phyloP scores from a whole-genome alignment of 345 rosid species.

The Cardamine resedifolia region DNA sequence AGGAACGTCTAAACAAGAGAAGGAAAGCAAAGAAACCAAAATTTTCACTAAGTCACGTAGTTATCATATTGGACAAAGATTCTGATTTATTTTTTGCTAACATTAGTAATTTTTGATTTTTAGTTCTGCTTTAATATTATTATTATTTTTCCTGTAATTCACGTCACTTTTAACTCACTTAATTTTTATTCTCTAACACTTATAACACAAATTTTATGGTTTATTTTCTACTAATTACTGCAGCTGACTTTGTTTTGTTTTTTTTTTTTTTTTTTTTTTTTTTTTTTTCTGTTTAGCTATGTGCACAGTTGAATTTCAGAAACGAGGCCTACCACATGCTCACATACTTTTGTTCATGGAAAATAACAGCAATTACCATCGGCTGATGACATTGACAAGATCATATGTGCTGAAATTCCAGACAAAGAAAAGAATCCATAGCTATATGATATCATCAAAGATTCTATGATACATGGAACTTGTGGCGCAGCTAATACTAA shows the following conservation, averaged over 20 bases:
- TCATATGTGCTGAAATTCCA: background rate
- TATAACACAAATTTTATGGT: too few species aligned
- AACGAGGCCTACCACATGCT: background rate
- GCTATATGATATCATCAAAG: background rate
- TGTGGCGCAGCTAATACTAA: background rate
- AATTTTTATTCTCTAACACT: too few species aligned
- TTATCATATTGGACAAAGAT: too few species aligned
- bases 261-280: too few species aligned
- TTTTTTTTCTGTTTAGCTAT: background rate
- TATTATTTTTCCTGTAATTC: too few species aligned
- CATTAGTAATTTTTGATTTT: too few species aligned
- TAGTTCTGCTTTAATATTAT: too few species aligned
- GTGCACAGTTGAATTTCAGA: background rate
- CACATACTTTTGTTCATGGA: background rate
- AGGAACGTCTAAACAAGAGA: background rate
- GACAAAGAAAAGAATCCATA: background rate
- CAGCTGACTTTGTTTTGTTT: too few species aligned
- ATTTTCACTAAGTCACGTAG: too few species aligned
- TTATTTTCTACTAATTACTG: too few species aligned
- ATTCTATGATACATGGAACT: background rate
- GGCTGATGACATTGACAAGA: background rate
- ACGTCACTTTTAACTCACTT: too few species aligned
- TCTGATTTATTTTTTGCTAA: too few species aligned
- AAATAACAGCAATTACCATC: background rate
- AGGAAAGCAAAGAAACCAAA: background rate